Base-by-base conservation (phyloP, 495 filamentous ascomycete species). In the Aspergillus leporis region DNA sequence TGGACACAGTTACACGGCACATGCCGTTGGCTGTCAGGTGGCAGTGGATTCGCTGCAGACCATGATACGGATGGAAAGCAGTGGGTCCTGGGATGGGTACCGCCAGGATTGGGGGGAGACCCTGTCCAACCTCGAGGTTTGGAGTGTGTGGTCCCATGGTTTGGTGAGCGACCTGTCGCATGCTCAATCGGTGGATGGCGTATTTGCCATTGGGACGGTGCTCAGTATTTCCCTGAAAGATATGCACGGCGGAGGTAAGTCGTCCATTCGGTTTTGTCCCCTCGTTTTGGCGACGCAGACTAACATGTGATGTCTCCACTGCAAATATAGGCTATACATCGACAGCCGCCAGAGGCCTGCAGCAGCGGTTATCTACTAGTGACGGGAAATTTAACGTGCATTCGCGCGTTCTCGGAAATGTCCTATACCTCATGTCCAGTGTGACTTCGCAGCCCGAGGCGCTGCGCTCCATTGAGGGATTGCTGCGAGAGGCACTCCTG, bases 1-100 rank as follows among this genome's bases (percentile, higher is more conserved):
- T 62, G 90, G 89, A 0, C 89, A 93, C 70, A 90, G 87, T 64
- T 93, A 93, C 63, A 93, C 90, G 0, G 90, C 89, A 3, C 89
- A 93, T 67, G 77, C 90, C 0, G 79, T 92, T 9, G 90, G 90
- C 0, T 93, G 90, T 61, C 80, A 84, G 14, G 88, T 92, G 13
- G 90, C 88, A 0, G 73, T 83, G 14, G 80, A 82, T 23, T 84
- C 82, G 8, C 56, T 92, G 40, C 69, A 68, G 53, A 74, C 72
- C 40, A 79, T 91, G 78, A 67, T 74, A 49, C 59, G 72, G 13
- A 79, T 90, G 74, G 83, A 88, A 6, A 66, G 55, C 5, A 54
- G 62, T 14, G 82, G 79, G 0, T 72, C 70, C 0, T 88, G 84
- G 84, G 65, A 74, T 41, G 64, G 21, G 25, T 84, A 70, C 64